A percentile compares a stretch with the other conserved stretches of the same genome.
Conservation (phyloP, 1,284 basidiomycete genomes). For the Marasmius tenuissimus region DNA sequence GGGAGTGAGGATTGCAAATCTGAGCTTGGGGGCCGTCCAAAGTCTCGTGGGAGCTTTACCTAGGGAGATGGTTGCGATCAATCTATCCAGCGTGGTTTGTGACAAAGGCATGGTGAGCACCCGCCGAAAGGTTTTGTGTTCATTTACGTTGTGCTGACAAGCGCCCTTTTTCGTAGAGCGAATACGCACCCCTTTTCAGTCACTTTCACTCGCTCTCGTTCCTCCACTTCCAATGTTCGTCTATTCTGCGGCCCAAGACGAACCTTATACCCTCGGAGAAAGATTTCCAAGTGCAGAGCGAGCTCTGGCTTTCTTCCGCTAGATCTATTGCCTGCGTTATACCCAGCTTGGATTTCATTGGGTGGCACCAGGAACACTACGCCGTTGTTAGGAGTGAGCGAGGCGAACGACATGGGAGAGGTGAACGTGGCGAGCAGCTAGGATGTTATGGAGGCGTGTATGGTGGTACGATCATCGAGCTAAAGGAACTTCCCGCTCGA, state of each 20-base stretch:
- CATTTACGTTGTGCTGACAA: background rate
- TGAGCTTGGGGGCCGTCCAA: constrained; percentile 36
- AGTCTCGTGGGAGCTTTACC: constrained; percentile 47
- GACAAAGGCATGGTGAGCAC: constrained; percentile 49
- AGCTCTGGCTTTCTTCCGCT: constrained; percentile 51
- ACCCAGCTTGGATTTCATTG: constrained; percentile 59
- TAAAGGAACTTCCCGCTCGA: constrained; percentile 62
- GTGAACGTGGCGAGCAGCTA: background rate
- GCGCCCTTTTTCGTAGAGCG: constrained; percentile 35
- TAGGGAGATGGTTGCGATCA: constrained; percentile 50
- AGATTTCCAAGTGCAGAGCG: constrained; percentile 55
- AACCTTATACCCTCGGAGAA: constrained; percentile 55
- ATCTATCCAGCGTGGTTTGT: constrained; percentile 47
- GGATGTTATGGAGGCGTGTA: background rate
- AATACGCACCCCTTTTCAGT: constrained; percentile 47
- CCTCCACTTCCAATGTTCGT: constrained; percentile 53
- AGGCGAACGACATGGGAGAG: too few species aligned
- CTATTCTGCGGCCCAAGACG: constrained; percentile 50
- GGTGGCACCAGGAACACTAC: constrained; percentile 70
- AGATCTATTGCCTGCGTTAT: constrained; percentile 47
- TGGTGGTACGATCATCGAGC: constrained; percentile 37
- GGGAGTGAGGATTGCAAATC: constrained; percentile 51
- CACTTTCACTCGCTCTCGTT: constrained; percentile 52
- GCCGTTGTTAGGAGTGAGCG: constrained; percentile 51
- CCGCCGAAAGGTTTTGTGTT: background rate